Evolutionary conservation across 2,329 filamentous ascomycete species (phyloP).

Genomic region (Madurella fahalii): DNA sequence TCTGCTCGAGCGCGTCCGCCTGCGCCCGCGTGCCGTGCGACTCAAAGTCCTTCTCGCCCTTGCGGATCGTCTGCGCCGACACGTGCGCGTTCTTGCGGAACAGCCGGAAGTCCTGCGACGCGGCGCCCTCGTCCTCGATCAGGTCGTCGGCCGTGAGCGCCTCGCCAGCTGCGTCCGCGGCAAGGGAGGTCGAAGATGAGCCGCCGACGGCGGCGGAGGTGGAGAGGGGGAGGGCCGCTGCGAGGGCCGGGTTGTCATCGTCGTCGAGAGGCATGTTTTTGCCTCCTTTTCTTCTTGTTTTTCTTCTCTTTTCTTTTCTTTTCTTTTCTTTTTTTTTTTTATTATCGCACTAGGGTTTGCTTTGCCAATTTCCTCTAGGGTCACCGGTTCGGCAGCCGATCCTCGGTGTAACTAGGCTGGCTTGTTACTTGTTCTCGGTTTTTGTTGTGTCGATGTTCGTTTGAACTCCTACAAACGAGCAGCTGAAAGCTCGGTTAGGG

Average conservation of each 20-base stretch:
- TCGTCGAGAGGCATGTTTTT: slow-evolving; percentile 29
- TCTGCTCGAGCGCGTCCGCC: slow-evolving; percentile 71
- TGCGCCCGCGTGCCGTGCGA: slow-evolving; percentile 83
- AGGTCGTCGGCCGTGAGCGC: slow-evolving; percentile 49
- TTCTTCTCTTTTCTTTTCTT: background rate
- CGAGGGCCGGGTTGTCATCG: slow-evolving; percentile 24
- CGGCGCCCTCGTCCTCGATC: slow-evolving; percentile 62
- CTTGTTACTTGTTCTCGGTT: no score
- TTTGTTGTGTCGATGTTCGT: no score
- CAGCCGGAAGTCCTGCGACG: slow-evolving; percentile 72
- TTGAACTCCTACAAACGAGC: no score
- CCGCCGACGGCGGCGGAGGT: no score
- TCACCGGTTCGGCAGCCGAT: no score
- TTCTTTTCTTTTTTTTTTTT: no score
- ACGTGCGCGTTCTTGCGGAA: slow-evolving; percentile 46
- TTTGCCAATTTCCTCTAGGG: no score
- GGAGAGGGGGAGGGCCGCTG: background rate
- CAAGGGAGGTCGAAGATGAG: slow-evolving; percentile 1
- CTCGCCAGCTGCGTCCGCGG: slow-evolving; percentile 31
- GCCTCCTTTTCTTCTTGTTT: background rate
- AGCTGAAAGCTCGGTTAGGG: no score
- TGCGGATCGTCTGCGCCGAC: slow-evolving; percentile 68
- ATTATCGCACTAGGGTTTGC: no score
- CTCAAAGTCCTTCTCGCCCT: slow-evolving; percentile 97
- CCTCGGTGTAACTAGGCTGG: no score